Evolutionary conservation across 2,329 filamentous ascomycete species (phyloP).

Genomic region (Penicillium janthinellum): DNA sequence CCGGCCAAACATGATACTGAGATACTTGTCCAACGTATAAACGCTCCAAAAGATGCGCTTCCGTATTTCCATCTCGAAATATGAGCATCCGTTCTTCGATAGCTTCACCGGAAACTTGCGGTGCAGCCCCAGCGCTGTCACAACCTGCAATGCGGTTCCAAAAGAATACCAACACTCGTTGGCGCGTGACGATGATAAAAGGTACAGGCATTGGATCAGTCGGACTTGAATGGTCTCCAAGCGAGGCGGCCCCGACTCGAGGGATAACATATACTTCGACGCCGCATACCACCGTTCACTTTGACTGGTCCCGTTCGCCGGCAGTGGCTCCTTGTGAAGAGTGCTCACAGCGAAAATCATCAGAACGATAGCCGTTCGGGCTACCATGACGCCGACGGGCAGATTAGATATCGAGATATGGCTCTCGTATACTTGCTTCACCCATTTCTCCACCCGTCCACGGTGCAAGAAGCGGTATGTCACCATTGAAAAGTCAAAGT

Average conservation of each 20-base stretch:
- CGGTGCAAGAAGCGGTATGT: conserved; percentile 62
- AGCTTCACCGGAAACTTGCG: conserved; percentile 33
- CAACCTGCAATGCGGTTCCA: conserved; percentile 58
- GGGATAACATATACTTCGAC: conserved; percentile 38
- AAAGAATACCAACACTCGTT: conserved; percentile 65
- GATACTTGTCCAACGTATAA: conserved; percentile 64
- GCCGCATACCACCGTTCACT: conserved; percentile 44
- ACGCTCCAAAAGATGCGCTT: conserved; percentile 65
- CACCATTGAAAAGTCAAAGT: conserved; percentile 63
- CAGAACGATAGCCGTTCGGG: conserved; percentile 52
- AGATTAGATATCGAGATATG: conserved; percentile 41
- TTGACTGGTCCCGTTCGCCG: conserved; percentile 5
- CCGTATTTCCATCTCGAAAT: conserved; percentile 53
- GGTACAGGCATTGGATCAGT: conserved; percentile 60
- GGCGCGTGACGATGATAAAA: conserved; percentile 60
- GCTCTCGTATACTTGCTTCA: conserved; percentile 43
- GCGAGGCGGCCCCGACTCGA: conserved; percentile 56
- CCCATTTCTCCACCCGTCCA: conserved; percentile 55
- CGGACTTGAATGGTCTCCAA: conserved; percentile 61
- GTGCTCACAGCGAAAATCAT: conserved; percentile 53
- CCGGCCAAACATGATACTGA: conserved; percentile 64
- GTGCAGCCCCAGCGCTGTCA: conserved; percentile 50
- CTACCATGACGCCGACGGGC: conserved; percentile 46
- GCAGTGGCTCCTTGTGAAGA: conserved; percentile 48
- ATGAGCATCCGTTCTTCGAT: conserved; percentile 32